Evolutionary conservation across 768 basidiomycete species (phyloP).

Genomic region (Panaeolus cyanescens): DNA sequence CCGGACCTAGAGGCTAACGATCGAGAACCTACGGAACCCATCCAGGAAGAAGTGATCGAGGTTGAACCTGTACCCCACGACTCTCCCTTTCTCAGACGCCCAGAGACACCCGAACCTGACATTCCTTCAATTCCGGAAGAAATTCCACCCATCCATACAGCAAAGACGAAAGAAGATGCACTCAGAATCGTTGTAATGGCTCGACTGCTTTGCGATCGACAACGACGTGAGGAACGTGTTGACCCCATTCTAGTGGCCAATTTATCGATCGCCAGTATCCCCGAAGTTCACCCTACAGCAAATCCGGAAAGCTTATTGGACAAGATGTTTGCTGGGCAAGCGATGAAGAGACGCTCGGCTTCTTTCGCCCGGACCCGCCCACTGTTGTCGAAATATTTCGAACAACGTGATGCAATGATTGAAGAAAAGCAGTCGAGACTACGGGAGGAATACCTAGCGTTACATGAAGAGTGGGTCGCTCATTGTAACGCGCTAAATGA

Average conservation of each 20-base stretch:
- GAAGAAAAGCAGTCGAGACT: conserved; percentile 58
- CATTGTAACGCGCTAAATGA: conserved; percentile 75
- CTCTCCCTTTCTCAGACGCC: conserved; percentile 1
- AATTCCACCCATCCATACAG: conserved; percentile 39
- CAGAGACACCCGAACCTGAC: conserved; percentile 3
- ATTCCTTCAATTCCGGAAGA: conserved; percentile 22
- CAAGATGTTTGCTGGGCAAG: conserved; percentile 43
- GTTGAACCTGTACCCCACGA: conserved; percentile 9
- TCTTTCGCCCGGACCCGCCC: conserved; percentile 43
- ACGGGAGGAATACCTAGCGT: conserved; percentile 62
- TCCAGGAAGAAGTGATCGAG: neutral
- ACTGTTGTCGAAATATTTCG: conserved; percentile 56
- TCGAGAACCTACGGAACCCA: neutral
- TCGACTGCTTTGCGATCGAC: conserved; percentile 58
- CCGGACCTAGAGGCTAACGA: neutral
- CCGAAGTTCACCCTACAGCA: conserved; percentile 28
- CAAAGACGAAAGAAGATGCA: conserved; percentile 56
- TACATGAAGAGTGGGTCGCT: conserved; percentile 73
- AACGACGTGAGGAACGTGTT: conserved; percentile 63
- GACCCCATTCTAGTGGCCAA: conserved; percentile 67
- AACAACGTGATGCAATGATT: conserved; percentile 49
- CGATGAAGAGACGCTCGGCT: conserved; percentile 33
- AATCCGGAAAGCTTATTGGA: conserved; percentile 47
- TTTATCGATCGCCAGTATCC: conserved; percentile 39
- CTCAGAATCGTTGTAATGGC: conserved; percentile 65